Evolutionary conservation across 768 basidiomycete species (phyloP).

Genomic region (Amyloporia xantha): DNA sequence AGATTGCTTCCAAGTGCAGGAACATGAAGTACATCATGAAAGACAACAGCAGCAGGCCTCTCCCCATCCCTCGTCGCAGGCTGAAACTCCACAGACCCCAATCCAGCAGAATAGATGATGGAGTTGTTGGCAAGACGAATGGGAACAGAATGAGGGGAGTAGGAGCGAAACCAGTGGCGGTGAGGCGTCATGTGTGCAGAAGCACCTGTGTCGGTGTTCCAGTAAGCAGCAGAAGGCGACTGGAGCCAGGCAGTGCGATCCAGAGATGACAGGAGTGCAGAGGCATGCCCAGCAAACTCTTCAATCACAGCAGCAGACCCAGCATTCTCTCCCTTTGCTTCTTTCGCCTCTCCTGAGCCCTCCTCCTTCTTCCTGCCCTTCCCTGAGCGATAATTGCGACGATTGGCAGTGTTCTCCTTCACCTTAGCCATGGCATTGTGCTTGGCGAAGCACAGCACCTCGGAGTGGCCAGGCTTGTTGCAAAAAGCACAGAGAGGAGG

Average conservation of each 20-base stretch:
- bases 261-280: conserved; percentile 5
- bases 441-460: conserved; percentile 11
- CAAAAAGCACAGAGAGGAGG: conserved; percentile 6
- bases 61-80: not conserved
- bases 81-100: conserved; percentile 14
- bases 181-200: conserved; percentile 11
- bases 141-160: conserved; percentile 7
- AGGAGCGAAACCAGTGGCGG: conserved; percentile 5
- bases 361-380: not conserved
- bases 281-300: conserved; percentile 5
- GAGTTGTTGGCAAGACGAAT: no score
- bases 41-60: conserved; percentile 1
- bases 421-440: no score
- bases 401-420: not conserved
- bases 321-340: not conserved
- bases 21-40: conserved; percentile 4
- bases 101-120: conserved; percentile 1
- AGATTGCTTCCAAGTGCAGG: conserved; percentile 7
- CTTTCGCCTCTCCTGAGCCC: not conserved
- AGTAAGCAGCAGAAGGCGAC: no score
- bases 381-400: not conserved
- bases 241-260: no score
- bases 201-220: conserved; percentile 10
- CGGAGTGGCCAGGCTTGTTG: conserved; percentile 6
- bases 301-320: not conserved